Evolutionary conservation across 306 rosid genomes (phyloP).

Genomic region (Boehmeria nivea): DNA sequence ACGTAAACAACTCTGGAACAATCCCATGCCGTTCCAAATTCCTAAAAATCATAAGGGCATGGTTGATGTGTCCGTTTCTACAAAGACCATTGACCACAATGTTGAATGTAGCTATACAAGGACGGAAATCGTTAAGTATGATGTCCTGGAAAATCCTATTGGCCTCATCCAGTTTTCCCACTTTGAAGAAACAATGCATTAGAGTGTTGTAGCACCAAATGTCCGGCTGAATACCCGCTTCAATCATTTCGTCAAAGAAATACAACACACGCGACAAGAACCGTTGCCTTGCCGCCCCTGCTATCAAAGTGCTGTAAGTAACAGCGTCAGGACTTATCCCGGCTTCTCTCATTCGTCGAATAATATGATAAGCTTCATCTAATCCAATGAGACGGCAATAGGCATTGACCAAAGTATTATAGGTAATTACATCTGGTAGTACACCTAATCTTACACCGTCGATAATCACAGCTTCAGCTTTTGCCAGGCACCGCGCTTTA

Average conservation of each 20-base stretch:
- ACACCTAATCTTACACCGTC: conserved; percentile 64
- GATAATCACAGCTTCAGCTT: conserved; percentile 50
- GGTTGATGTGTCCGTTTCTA: conserved; percentile 44
- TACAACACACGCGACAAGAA: conserved; percentile 33
- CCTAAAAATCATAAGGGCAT: conserved; percentile 62
- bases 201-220: conserved; percentile 65
- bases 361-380: conserved; percentile 46
- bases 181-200: conserved; percentile 64
- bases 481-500: conserved; percentile 35
- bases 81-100: conserved; percentile 67
- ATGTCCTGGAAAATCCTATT: conserved; percentile 44
- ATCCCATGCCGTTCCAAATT: conserved; percentile 50
- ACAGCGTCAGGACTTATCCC: conserved; percentile 60
- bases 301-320: conserved; percentile 62
- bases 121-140: conserved; percentile 30
- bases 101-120: conserved; percentile 41
- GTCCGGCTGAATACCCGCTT: conserved; percentile 48
- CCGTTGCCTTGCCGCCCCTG: conserved; percentile 41
- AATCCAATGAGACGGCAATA: conserved; percentile 52
- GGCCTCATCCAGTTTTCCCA: conserved; percentile 75
- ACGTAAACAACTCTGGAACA: conserved; percentile 53
- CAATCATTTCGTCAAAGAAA: conserved; percentile 68
- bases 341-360: conserved; percentile 65
- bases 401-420: conserved; percentile 65
- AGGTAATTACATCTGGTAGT: conserved; percentile 58